These are phyloP conservation scores for Aspergillus costaricaensis DNA, from an alignment of 2,329 filamentous ascomycete genomes.

Conservation along the genomic window DNA sequence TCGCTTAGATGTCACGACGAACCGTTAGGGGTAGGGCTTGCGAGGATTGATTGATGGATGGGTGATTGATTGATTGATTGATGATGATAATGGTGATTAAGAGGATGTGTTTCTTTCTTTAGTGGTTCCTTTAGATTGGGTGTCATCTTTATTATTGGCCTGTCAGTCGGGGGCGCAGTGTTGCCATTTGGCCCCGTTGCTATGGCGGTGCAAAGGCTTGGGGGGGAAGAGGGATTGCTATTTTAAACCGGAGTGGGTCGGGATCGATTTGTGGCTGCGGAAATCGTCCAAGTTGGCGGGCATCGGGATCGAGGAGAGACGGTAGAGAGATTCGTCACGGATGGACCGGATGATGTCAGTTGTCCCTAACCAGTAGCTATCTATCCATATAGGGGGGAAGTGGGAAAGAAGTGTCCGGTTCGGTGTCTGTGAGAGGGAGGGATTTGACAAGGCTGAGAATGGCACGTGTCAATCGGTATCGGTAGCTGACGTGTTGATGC, in stretches of 20 bases:
- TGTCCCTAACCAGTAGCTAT: neutral
- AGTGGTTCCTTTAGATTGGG: neutral
- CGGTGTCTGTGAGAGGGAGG: neutral
- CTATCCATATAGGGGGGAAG: neutral
- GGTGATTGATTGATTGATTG: too few relatives aligned
- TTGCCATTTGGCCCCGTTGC: neutral
- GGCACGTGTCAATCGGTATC: constrained; percentile 2
- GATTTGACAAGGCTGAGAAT: constrained; percentile 13
- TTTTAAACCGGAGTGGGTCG: constrained; percentile 15
- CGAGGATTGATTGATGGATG: too few relatives aligned
- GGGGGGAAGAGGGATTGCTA: constrained; percentile 3
- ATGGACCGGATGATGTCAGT: neutral
- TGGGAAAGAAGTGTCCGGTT: neutral
- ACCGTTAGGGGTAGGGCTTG: too few relatives aligned
- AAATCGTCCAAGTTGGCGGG: neutral
- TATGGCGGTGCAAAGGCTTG: constrained; percentile 14
- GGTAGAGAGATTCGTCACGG: neutral
- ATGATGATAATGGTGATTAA: too few relatives aligned
- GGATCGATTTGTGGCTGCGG: neutral
- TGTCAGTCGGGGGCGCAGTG: neutral
- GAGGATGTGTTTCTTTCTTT: constrained; percentile 5
- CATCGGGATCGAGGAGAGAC: neutral
- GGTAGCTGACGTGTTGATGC: neutral
- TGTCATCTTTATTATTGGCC: neutral
- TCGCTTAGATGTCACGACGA: too few relatives aligned